These are phyloP conservation scores for Lentithecium fluviatile DNA, from an alignment of 495 filamentous ascomycete genomes.

Conservation along the genomic window DNA sequence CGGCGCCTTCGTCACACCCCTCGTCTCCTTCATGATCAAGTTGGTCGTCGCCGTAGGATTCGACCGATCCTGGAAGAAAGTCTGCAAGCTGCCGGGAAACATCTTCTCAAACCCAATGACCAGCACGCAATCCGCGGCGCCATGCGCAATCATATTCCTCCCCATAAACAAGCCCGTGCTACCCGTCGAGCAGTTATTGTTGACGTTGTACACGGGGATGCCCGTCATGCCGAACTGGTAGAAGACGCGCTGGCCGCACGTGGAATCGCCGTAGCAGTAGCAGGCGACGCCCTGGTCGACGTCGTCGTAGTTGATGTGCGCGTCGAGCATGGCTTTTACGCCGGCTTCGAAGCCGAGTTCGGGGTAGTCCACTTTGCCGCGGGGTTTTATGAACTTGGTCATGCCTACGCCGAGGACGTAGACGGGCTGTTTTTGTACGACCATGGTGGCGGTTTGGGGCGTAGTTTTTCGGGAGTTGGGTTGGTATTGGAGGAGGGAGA, in stretches of 20 bases:
- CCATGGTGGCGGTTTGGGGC: constrained; percentile 28
- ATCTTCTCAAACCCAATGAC: constrained; percentile 99
- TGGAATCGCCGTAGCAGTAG: constrained; percentile 95
- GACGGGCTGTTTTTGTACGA: constrained; percentile 54
- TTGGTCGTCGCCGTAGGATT: constrained; percentile 70
- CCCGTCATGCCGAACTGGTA: constrained; percentile 98
- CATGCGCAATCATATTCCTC: constrained; percentile 73
- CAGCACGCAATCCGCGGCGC: constrained; percentile 79
- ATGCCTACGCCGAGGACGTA: constrained; percentile 97
- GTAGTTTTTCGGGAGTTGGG: neutral
- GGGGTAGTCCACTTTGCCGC: constrained; percentile 85
- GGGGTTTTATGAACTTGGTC: constrained; percentile 98
- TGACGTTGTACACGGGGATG: constrained; percentile 95
- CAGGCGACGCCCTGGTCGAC: constrained; percentile 95
- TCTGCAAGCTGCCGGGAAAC: constrained; percentile 81
- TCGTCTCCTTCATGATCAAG: constrained; percentile 77
- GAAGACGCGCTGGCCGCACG: constrained; percentile 94
- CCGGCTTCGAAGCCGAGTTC: constrained; percentile 94
- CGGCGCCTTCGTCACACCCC: constrained; percentile 76
- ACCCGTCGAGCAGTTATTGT: constrained; percentile 97
- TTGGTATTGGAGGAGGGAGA: neutral
- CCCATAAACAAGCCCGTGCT: constrained; percentile 85
- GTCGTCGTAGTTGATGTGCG: constrained; percentile 93
- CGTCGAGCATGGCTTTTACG: constrained; percentile 93
- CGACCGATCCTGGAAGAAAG: constrained; percentile 74